A percentile compares a stretch with the other conserved stretches of the same genome.
phyloP scores from a whole-genome alignment of 495 filamentous ascomycete genomes.

The Podospora pseudocomata region DNA sequence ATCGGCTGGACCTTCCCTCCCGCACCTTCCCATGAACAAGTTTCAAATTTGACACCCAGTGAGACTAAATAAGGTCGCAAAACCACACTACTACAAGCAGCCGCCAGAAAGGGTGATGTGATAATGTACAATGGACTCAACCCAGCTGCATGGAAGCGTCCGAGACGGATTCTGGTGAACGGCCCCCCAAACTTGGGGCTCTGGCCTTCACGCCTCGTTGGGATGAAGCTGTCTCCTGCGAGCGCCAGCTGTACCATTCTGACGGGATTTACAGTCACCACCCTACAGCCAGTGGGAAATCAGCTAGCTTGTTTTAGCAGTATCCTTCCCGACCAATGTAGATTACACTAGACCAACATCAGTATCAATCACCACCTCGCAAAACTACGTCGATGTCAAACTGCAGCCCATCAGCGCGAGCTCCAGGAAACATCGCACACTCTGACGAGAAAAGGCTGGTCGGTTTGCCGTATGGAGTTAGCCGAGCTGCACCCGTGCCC shows the following conservation, averaged over 20 bases:
- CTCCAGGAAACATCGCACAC: slow-evolving; percentile 14
- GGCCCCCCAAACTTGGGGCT: background rate
- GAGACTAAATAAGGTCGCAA: too few relatives aligned
- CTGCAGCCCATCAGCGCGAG: background rate
- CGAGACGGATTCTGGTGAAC: background rate
- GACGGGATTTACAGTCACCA: slow-evolving; percentile 1
- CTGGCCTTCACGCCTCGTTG: slow-evolving; percentile 2
- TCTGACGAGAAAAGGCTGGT: slow-evolving; percentile 21
- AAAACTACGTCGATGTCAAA: background rate
- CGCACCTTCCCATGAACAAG: background rate
- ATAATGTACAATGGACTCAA: background rate
- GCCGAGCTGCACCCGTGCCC: slow-evolving; percentile 16
- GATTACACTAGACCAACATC: background rate
- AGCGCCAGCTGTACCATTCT: slow-evolving; percentile 5
- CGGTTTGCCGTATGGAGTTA: slow-evolving; percentile 24
- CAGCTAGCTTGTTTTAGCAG: background rate
- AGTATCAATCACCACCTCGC: too few relatives aligned
- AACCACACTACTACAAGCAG: too few relatives aligned
- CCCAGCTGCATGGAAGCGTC: background rate
- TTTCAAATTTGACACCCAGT: too few relatives aligned
- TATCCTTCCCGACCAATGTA: background rate
- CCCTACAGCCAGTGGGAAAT: background rate
- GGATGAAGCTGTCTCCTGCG: slow-evolving; percentile 4
- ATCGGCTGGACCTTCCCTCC: background rate
- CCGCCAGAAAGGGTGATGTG: background rate